Base-by-base conservation (phyloP, 1,139 yeast genomes). In the Candida freyschussii region DNA sequence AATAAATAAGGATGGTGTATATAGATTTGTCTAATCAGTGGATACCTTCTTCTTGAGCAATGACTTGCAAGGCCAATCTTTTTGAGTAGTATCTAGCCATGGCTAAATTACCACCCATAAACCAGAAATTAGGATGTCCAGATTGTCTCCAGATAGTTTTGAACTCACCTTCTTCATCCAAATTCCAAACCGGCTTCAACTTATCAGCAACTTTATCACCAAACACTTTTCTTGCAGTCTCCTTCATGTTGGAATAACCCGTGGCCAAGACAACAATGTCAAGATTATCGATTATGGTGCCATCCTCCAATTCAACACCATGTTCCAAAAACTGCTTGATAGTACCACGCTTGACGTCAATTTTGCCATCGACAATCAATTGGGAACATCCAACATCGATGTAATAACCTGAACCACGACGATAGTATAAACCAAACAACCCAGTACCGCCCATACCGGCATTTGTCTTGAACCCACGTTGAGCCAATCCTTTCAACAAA, bases 61-160 rank as follows among this genome's bases (percentile, higher is more conserved):
- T 51, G 35, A 61, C 60, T 30, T 52, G 58, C 27, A 60, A 46
- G 8, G 65, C 65, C 34, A 60, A 39, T 39, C 55, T 48, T 41
- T 60, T 60, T 7, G 65, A 60, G 37, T 44, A 66, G 39, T 64
- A 67, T 53, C 75, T 57, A 11, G 71, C 65, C 32, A 70, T 52
- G 42, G 70, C 73, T 44, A 69, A 59, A 41, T 69, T 69, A 35
- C 72, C 72, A 49, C 74, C 74, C 70, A 67, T 67, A 36, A 49
- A 60, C 59, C 61, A 61, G 41, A 61, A 60, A 44, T 57, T 57
- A 17, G 56, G 55, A 36, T 59, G 64, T 6, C 65, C 65, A 16
- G 62, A 55, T 27, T 55, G 49, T 46, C 63, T 55, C 60, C 61
- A 61, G 36, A 61, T 57, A n/a, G 60, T 48, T 17, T 56, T 53